Base-by-base conservation (phyloP, 2,329 filamentous ascomycete genomes). In the Stachybotrys chartarum region DNA sequence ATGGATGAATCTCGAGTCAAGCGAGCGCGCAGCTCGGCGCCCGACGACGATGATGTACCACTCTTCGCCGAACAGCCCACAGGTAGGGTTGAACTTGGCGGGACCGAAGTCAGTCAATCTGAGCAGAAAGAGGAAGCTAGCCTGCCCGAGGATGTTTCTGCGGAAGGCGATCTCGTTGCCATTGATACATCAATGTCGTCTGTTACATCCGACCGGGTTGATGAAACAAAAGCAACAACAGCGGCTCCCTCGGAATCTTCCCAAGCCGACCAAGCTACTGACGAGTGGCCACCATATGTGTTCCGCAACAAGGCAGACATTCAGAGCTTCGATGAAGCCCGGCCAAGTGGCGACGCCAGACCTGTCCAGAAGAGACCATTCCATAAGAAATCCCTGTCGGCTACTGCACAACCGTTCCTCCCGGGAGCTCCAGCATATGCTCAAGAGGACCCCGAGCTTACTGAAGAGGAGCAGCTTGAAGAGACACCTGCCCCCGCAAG, bases 1-100 rank as follows among this genome's bases (percentile, higher is more conserved):
- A 78, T 77, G 10, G 83, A 88, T 55, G 82, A 87, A 56, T 84
- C 83, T 24, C 84, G 90, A 46, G 76, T 85, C 65, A 97, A 96
- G 78, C 85, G 91, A 67, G 84, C 84, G 59, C 84, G 85, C 61
- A 84, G 83, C 57, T 78, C 72, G 50, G 81, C 78, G 17, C 82
- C 80, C 53, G 85, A 88, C 63, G 86, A 83, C 17, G 86, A 95
- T 63, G 82, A 87, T 52, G 84, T 93, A 30, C 86, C 88, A 24
- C 77, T 84, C 53, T 96, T 95, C 68, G 90, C 90, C 8, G 77
- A 83, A 53, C 78, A 77, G 14, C 74, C 72, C 1, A 58, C 59
- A 8, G 55, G 64, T n/a, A 51, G 54, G 5, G 56, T 57, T 5
- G 55, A 59, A 7, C 47, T 55, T 4, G 52, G 56, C 6, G 64